These are phyloP conservation scores for Linnemannia hyalina DNA, from an alignment of 192 early-diverging fungal species.

Conservation along the genomic window DNA sequence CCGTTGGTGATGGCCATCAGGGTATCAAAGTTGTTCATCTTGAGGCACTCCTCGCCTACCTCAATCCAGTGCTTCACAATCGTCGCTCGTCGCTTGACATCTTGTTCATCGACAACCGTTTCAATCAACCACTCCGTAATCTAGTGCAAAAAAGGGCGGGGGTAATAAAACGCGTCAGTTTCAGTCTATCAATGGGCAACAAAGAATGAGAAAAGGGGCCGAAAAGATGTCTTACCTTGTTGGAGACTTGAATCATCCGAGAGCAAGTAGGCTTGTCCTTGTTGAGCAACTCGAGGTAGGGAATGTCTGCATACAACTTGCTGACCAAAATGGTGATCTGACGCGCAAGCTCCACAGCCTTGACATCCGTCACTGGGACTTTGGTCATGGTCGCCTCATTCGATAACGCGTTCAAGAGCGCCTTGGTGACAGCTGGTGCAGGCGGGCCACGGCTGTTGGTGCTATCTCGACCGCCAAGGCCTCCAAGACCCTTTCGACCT, in stretches of 20 bases:
- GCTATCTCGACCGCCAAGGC: slow-evolving; percentile 8
- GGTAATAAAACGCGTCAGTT: slow-evolving; percentile 4
- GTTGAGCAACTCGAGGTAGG: slow-evolving; percentile 78
- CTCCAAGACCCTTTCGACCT: slow-evolving; percentile 54
- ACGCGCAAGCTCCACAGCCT: slow-evolving; percentile 83
- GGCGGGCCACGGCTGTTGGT: slow-evolving; percentile 18
- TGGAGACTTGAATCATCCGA: slow-evolving; percentile 74
- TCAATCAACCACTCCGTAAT: slow-evolving; percentile 70
- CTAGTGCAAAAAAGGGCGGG: not conserved
- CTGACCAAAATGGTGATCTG: slow-evolving; percentile 89
- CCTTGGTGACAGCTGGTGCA: slow-evolving; percentile 38
- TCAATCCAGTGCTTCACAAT: slow-evolving; percentile 86
- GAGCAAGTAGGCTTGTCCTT: slow-evolving; percentile 70
- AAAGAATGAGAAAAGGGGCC: slow-evolving; percentile 57
- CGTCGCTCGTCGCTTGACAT: slow-evolving; percentile 75
- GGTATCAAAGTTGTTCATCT: slow-evolving; percentile 52
- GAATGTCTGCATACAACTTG: slow-evolving; percentile 74
- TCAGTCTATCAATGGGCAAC: slow-evolving; percentile 27
- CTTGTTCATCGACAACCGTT: slow-evolving; percentile 78
- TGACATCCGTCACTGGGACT: slow-evolving; percentile 75
- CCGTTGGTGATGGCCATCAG: slow-evolving; percentile 42
- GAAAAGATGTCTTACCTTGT: slow-evolving; percentile 64
- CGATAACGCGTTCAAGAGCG: slow-evolving; percentile 32
- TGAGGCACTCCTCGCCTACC: slow-evolving; percentile 66
- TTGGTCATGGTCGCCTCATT: slow-evolving; percentile 33